Conservation (phyloP, 2,329 filamentous ascomycete genomes). For the Sclerotinia subarctica region DNA sequence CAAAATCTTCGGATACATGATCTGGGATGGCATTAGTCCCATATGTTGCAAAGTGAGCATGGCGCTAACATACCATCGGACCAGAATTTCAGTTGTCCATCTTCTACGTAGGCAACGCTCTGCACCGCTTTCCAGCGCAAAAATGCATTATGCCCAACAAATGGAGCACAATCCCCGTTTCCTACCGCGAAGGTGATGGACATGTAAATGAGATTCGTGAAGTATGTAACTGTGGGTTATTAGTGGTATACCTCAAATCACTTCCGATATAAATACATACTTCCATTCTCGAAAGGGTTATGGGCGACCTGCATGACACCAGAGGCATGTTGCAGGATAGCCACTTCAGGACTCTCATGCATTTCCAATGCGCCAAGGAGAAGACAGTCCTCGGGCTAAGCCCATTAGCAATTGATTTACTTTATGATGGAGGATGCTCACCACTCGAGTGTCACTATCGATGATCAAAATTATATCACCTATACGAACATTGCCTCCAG, state of each 20-base stretch:
- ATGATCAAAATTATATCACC: conserved; percentile 65
- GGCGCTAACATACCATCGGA: conserved; percentile 38
- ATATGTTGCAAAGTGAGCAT: background rate
- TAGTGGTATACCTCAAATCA: background rate
- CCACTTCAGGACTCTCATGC: conserved; percentile 66
- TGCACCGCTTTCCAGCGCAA: conserved; percentile 66
- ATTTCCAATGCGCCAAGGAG: conserved; percentile 58
- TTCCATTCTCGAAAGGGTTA: conserved; percentile 69
- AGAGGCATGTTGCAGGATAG: conserved; percentile 68
- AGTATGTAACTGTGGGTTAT: conserved; percentile 59
- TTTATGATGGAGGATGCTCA: background rate
- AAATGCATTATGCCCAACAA: conserved; percentile 76
- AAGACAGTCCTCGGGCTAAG: conserved; percentile 28
- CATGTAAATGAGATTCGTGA: conserved; percentile 75
- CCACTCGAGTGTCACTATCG: conserved; percentile 63
- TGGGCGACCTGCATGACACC: conserved; percentile 74
- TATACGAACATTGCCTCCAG: conserved; percentile 58
- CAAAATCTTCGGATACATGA: conserved; percentile 71
- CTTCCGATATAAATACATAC: conserved; percentile 23
- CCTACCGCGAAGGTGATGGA: conserved; percentile 68
- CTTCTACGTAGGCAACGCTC: conserved; percentile 54
- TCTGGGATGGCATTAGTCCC: background rate
- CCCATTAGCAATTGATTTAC: background rate
- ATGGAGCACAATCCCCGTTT: conserved; percentile 61
- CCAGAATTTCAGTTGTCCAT: conserved; percentile 42